phyloP scores from a whole-genome alignment of 83 land plant species.

The Picea mariana region DNA sequence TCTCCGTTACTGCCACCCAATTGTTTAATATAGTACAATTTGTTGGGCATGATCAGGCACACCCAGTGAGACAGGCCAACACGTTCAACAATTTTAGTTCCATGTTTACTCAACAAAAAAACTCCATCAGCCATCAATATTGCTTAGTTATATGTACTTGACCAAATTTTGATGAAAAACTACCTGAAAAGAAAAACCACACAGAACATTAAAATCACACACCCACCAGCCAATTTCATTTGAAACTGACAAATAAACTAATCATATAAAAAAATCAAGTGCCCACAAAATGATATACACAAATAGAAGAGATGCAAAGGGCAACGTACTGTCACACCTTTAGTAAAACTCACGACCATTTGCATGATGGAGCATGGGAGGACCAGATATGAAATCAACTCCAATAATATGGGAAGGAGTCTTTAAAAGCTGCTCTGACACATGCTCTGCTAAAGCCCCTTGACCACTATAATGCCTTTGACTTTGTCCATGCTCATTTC shows the following conservation, averaged over 20 bases:
- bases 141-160: no score
- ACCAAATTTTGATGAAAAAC: background rate
- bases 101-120: background rate
- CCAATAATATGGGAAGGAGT: constrained; percentile 7
- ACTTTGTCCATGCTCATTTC: background rate
- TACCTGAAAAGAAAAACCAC: background rate
- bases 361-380: constrained; percentile 19
- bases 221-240: background rate
- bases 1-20: background rate
- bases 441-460: constrained; percentile 43
- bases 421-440: constrained; percentile 42
- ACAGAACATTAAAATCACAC: background rate
- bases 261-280: background rate
- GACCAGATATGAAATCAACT: constrained; percentile 27
- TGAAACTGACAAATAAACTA: background rate
- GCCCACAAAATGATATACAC: no score
- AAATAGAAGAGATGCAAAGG: no score
- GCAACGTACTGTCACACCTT: background rate
- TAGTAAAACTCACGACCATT: constrained; percentile 9
- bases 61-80: background rate
- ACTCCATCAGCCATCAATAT: background rate
- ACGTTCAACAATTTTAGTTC: background rate
- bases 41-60: constrained; percentile 7
- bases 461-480: constrained; percentile 35
- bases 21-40: constrained; percentile 3